Conservation (phyloP, 371 early-diverging fungal genomes). For the Rhizopus arrhizus region DNA sequence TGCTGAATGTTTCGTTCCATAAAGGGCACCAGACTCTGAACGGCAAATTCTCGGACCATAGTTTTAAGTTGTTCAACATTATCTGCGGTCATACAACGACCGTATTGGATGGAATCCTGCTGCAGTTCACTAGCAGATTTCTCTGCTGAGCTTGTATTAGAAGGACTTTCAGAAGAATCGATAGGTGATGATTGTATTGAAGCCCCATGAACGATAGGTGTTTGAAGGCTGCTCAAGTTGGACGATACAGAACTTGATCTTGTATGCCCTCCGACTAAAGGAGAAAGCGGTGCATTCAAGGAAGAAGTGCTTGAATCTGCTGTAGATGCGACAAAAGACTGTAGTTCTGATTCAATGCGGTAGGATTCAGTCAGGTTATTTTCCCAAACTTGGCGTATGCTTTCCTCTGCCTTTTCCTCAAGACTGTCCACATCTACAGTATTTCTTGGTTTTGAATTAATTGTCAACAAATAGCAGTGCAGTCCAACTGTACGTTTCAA, state of each 20-base stretch:
- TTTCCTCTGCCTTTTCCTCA: constrained; percentile 19
- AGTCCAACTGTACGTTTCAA: constrained; percentile 71
- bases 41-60: constrained; percentile 67
- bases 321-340: constrained; percentile 18
- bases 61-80: constrained; percentile 58
- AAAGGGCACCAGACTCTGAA: constrained; percentile 80
- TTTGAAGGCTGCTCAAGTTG: constrained; percentile 5
- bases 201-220: constrained; percentile 18
- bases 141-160: constrained; percentile 15
- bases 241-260: constrained; percentile 27
- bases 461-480: constrained; percentile 62
- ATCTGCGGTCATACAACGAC: constrained; percentile 55
- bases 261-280: constrained; percentile 20
- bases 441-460: constrained; percentile 55
- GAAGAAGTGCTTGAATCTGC: constrained; percentile 12
- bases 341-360: constrained; percentile 37
- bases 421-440: constrained; percentile 30
- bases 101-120: constrained; percentile 45
- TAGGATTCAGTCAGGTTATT: constrained; percentile 19
- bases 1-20: constrained; percentile 88
- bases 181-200: constrained; percentile 25
- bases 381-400: constrained; percentile 29
- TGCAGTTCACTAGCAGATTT: background rate
- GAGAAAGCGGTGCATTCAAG: constrained; percentile 22
- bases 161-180: constrained; percentile 4